Evolutionary conservation across 2,329 filamentous ascomycete genomes (phyloP), one percentile per base, ranked within the genome.

Genomic region (Phialemonium atrogriseum): DNA sequence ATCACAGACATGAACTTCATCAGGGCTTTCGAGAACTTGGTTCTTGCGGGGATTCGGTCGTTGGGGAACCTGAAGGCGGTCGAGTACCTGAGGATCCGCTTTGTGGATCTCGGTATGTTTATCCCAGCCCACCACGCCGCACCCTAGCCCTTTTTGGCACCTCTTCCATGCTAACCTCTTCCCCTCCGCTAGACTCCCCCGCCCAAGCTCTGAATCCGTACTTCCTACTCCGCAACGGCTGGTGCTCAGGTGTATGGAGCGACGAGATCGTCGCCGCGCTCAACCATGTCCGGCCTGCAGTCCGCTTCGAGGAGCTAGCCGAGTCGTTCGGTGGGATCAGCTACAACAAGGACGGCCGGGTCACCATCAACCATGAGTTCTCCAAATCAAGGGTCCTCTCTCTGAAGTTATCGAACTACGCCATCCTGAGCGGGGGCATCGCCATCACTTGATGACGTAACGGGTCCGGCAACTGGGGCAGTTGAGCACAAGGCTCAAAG

Each of bases 1-100:
- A 81, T 85, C 37, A 78, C 77, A 13, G 80, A 84, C 44, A 71
- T 80, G 60, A 66, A 73, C 18, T 87, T 86, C 41, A 84, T 86
- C 43, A 62, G 68, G 15, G 72, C 77, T 0, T 86, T 86, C 44
- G 81, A 85, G 54, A 66, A 68, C 36, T 60, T 86, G 9, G 77
- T 86, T 4, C 42, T 83, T 3, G 66, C 73, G 2, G 77, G 71
- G 1, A 72, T 84, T 19, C 66, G 68, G 28, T 68, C 77, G 4
- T 55, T 86, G 27, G 66, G 67, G 10, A 65, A 62, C 18, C 66
- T 84, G 28, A 66, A 68, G 32, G 58, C 63, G n/a, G 55, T 87
- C 19, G 60, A 75, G 26, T 74, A 76, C 50, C 53, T 87, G 40
- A 68, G 80, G 35, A 84, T 86, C 46, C 75, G 81, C 33, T 86